Percentiles rank a stretch among this genome's conserved stretches.
phyloP scores from a whole-genome alignment of 164 flowering plant species.

The Sedum album region DNA sequence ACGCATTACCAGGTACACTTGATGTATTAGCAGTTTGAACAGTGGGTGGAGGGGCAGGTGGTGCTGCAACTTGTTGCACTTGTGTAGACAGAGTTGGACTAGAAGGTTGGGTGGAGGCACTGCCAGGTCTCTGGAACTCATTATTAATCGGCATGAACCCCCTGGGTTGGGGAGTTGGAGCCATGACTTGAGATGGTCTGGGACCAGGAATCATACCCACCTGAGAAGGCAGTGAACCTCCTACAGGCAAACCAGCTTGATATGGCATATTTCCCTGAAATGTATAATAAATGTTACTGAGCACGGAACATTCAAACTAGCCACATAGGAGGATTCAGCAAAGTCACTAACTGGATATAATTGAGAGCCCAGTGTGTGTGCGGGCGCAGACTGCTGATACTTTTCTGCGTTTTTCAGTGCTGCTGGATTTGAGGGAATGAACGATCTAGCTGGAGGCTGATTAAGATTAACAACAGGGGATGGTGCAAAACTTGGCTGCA shows the following conservation, averaged over 20 bases:
- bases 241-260: not conserved
- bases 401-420: not conserved
- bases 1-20: not conserved
- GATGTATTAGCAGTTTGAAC: not conserved
- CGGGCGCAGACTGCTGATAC: not conserved
- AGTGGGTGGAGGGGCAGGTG: constrained; percentile 79
- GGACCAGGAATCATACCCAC: not conserved
- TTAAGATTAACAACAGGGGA: not conserved
- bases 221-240: not conserved
- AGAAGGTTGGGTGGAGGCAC: not conserved
- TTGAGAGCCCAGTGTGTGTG: constrained; percentile 15
- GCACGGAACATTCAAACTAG: not conserved
- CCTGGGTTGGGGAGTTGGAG: not conserved
- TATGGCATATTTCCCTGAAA: not conserved
- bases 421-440: not conserved
- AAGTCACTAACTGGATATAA: not conserved
- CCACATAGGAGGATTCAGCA: not conserved
- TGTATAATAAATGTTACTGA: not conserved
- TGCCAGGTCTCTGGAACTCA: not conserved
- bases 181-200: not conserved
- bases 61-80: constrained; percentile 16
- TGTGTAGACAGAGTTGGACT: not conserved
- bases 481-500: not conserved
- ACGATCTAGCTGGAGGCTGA: not conserved
- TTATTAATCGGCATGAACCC: not conserved